Evolutionary conservation across 768 basidiomycete genomes (phyloP).

Genomic region (Candolleomyces eurysporus): DNA sequence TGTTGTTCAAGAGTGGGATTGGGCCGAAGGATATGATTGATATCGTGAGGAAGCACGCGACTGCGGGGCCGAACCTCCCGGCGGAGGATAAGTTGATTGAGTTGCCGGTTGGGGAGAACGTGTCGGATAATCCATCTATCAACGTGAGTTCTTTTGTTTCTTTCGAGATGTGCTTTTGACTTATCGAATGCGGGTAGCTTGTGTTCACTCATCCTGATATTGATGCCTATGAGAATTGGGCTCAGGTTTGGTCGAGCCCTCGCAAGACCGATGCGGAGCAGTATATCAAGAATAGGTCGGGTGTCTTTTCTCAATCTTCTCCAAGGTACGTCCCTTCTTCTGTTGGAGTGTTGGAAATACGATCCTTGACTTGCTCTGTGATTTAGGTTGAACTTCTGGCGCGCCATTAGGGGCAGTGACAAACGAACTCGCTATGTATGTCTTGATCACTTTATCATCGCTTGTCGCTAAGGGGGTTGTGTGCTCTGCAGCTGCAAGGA

Average conservation of each 20-base stretch:
- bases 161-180: neutral
- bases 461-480: neutral
- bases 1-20: conserved; percentile 61
- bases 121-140: conserved; percentile 59
- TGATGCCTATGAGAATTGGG: conserved; percentile 69
- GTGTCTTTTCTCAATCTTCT: conserved; percentile 56
- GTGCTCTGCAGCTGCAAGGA: conserved; percentile 48
- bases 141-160: conserved; percentile 37
- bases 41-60: conserved; percentile 46
- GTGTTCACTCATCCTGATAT: conserved; percentile 64
- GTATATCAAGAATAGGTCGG: conserved; percentile 49
- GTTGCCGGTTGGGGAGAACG: conserved; percentile 56
- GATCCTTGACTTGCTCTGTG: too few species aligned
- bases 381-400: conserved; percentile 62
- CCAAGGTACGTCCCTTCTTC: conserved; percentile 35
- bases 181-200: conserved; percentile 29
- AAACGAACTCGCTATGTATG: conserved; percentile 48
- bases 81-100: conserved; percentile 51
- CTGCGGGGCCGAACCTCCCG: conserved; percentile 46
- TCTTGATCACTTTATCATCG: neutral
- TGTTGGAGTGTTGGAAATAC: too few species aligned
- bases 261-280: conserved; percentile 54
- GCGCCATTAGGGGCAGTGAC: conserved; percentile 46
- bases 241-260: conserved; percentile 51
- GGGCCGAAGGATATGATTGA: conserved; percentile 59